Evolutionary conservation across 2,329 filamentous ascomycete genomes (phyloP).

Genomic region (Aspergillus quadricinctus): DNA sequence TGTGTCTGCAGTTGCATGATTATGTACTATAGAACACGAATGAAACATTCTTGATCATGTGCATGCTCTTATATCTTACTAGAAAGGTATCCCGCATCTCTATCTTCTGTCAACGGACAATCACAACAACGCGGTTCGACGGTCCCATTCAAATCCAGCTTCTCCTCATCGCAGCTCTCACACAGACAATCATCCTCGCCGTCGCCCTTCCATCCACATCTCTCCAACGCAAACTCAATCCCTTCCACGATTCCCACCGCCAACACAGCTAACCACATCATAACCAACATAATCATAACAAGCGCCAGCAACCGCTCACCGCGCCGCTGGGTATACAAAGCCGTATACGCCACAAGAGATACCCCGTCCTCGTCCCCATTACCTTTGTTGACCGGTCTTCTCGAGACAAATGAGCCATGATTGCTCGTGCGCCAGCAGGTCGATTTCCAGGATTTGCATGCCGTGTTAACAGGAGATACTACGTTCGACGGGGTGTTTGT

Average conservation of each 20-base stretch:
- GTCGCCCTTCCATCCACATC: background rate
- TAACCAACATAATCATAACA: background rate
- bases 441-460: background rate
- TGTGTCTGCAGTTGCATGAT: background rate
- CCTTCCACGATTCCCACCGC: background rate
- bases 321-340: background rate
- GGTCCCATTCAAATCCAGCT: background rate
- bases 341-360: background rate
- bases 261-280: background rate
- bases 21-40: background rate
- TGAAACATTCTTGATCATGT: background rate
- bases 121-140: background rate
- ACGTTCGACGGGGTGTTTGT: background rate
- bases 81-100: background rate
- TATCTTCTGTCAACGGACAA: background rate
- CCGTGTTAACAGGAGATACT: background rate
- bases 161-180: background rate
- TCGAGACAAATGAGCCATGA: background rate
- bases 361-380: too few relatives aligned
- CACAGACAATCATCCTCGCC: background rate
- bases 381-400: background rate
- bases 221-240: background rate
- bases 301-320: background rate
- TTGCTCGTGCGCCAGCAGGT: background rate
- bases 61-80: background rate